Evolutionary conservation across 371 early-diverging fungal species (phyloP).

Genomic region (Nematocida ausubeli): DNA sequence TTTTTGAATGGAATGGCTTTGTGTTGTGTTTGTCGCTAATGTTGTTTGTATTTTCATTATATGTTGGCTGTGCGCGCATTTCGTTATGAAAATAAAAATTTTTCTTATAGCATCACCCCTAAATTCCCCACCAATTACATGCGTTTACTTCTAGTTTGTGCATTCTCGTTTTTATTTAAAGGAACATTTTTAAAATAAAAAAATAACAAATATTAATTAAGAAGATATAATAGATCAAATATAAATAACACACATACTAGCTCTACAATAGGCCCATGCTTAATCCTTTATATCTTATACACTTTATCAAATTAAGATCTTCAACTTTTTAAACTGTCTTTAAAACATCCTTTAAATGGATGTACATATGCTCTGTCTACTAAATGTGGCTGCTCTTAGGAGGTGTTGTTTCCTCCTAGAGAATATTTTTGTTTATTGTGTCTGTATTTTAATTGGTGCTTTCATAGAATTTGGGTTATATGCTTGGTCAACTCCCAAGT

Average conservation of each 20-base stretch:
- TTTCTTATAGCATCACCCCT: conserved; percentile 43
- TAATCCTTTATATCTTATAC: not conserved
- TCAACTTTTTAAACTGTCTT: too few species aligned
- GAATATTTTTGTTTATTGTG: too few species aligned
- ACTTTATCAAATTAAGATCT: not conserved
- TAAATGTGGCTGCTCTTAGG: too few species aligned
- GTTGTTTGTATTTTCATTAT: conserved; percentile 47
- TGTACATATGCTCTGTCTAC: too few species aligned
- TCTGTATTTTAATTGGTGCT: too few species aligned
- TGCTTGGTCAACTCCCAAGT: too few species aligned
- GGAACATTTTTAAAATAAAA: not conserved
- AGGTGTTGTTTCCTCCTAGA: too few species aligned
- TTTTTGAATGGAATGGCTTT: conserved; percentile 22
- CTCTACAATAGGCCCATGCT: not conserved
- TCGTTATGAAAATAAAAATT: conserved; percentile 57
- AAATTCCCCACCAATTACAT: not conserved
- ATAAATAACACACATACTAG: too few species aligned
- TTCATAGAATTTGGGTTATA: too few species aligned
- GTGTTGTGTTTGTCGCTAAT: not conserved
- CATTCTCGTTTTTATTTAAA: not conserved
- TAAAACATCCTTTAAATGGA: too few species aligned
- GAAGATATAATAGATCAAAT: not conserved
- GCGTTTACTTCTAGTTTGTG: not conserved
- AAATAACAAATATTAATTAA: conserved; percentile 11
- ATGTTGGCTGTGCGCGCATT: conserved; percentile 51